Base-by-base conservation (phyloP, 192 early-diverging fungal genomes). In the Coemansia aciculifera region DNA sequence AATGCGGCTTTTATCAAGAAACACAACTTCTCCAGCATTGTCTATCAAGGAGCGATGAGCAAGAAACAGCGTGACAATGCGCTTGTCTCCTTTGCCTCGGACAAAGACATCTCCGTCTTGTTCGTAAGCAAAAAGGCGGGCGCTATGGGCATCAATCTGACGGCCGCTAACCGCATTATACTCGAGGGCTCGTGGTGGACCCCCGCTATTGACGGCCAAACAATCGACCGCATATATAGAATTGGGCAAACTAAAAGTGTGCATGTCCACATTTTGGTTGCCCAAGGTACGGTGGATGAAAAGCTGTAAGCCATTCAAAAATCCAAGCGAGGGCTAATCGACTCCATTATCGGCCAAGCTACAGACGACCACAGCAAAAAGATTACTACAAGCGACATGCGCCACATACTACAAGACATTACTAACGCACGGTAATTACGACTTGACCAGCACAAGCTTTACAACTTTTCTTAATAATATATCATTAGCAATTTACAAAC, bases 201-300 rank as follows among this genome's bases (percentile, higher is more conserved):
- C 67, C 96, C 95, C 3, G 92, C 96, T 64, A 93, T 93, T 73
- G 94, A 98, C 71, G 64, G 90, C 39, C 94, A 95, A 77, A 94
- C 94, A 10, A 93, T 95, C 85, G 93, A 94, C 12, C 87, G 96
- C 40, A 93, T 94, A 15, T 93, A 96, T 79, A 89, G 96, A 57
- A 97, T 95, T 67, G 94, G 96, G 0, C 96, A 98, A 70, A 98
- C 90, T 61, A 96, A 95, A 49, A 76, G 84, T 11, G 96, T 98
- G 2, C 95, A 95, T 64, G 93, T 98, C 1, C 95, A 96, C 77
- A 86, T 95, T 13, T 91, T 98, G 67, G 87, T 95, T 1, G 89
- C 94, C 9, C 93, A 93, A 67, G 90, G 90, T 34, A 93, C 94
- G 0, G 93, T 96, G 62, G 96, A 98, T 64, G 96, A 98, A 68